Base-by-base conservation (phyloP, 83 land plant species). In the Thuja plicata region DNA sequence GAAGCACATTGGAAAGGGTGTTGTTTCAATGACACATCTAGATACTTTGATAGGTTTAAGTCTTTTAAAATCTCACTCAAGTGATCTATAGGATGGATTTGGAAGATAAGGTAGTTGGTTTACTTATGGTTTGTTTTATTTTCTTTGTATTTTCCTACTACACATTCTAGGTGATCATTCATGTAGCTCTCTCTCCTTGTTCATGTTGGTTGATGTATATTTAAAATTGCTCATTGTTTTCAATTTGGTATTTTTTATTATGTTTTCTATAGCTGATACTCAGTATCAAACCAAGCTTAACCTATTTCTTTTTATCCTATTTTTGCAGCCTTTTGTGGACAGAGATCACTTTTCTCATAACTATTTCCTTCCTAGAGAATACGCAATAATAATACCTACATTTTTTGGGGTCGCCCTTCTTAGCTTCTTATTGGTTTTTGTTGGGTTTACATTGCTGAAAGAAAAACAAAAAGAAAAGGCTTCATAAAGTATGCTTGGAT, bases 81-180 rank as follows among this genome's bases (percentile, higher is more conserved):
- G 10, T 81, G 7, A 10, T 81, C 52, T 45, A 24, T 4, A 1
- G 6, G 84, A 97, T 97, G 99, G 99, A 95, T 66, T 89, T 96
- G 81, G 97, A 94, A 43, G 97, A 96, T 62, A 89, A 92, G 43
- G 94, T 94, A 35, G 93, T 97, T 86, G 99, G 97, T 27, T 93
- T 97, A 35, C 77, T 94, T 71, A 88, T 96, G 85, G 88, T 94
- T 30, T 70, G 86, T 30, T 91, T 93, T 88, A 96, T 97, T 89
- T 41, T 93, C 57, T 94, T 93, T 12, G 91, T 97, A 85, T 97
- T 97, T 91, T 91, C 95, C 10, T 97, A 97, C n/a, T n/a, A n/a
- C n/a, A n/a, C n/a, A n/a, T n/a, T n/a, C n/a, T n/a, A n/a, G n/a
- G n/a, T n/a, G n/a, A n/a, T n/a, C n/a, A n/a, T n/a, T n/a, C n/a